A percentile compares a stretch with the other conserved stretches of the same genome.
These are phyloP conservation scores for Xylariaceae sp. DNA, from an alignment of 2,329 filamentous ascomycete genomes.

Conservation along the genomic window DNA sequence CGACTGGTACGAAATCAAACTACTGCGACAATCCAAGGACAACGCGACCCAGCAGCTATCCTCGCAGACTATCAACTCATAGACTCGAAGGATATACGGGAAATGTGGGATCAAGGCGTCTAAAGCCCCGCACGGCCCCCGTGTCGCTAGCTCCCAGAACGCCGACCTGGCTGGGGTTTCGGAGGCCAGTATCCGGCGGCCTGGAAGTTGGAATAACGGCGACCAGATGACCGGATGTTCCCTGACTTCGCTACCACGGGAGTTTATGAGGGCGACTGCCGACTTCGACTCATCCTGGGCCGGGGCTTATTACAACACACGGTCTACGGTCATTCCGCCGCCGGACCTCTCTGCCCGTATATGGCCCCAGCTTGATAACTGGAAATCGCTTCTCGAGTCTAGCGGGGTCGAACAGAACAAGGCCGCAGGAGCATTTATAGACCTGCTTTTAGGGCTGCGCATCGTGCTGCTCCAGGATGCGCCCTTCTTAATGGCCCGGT, in stretches of 20 bases:
- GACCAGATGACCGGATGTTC: not conserved
- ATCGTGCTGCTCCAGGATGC: not conserved
- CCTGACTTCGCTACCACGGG: not conserved
- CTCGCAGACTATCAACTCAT: not conserved
- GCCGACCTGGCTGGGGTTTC: not conserved
- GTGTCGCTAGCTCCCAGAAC: not conserved
- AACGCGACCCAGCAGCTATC: not conserved
- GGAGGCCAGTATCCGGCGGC: not conserved
- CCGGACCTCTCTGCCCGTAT: not conserved
- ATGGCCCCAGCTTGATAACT: not conserved
- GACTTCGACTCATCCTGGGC: not conserved
- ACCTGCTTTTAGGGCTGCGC: not conserved
- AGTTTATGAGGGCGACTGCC: not conserved
- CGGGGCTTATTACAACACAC: not conserved
- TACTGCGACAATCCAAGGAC: not conserved
- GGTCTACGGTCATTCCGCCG: not conserved
- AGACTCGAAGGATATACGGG: not conserved
- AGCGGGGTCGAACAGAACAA: not conserved
- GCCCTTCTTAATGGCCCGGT: not conserved
- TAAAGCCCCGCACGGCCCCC: not conserved
- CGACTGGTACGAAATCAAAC: slow-evolving; percentile 1
- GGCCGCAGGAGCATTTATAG: not conserved
- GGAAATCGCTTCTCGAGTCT: not conserved
- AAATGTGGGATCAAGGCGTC: not conserved
- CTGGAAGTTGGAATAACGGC: not conserved